These are phyloP conservation scores for Pyrenophora teres DNA, from an alignment of 2,329 filamentous ascomycete species.

Conservation along the genomic window DNA sequence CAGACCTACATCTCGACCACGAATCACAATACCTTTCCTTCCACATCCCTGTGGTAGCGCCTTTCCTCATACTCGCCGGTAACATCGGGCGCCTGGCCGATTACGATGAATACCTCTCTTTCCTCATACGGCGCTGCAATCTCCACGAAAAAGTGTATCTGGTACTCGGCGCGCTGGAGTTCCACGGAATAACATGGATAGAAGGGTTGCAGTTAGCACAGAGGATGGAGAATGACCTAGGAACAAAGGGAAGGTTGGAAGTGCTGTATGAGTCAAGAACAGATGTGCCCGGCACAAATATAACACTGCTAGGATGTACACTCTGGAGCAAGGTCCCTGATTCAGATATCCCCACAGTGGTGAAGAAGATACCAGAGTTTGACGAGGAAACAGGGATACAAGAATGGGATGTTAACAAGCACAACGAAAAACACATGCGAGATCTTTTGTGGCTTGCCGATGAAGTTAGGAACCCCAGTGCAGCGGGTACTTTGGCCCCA, in stretches of 20 bases:
- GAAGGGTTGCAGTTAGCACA: slow-evolving; percentile 33
- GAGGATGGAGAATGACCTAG: slow-evolving; percentile 34
- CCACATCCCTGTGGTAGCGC: slow-evolving; percentile 35
- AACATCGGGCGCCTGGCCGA: slow-evolving; percentile 40
- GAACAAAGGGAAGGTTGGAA: slow-evolving; percentile 45
- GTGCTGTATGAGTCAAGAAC: slow-evolving; percentile 53
- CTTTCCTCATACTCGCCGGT: slow-evolving; percentile 38
- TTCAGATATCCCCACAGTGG: slow-evolving; percentile 48
- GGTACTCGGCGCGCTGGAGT: slow-evolving; percentile 37
- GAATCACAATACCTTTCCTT: slow-evolving; percentile 39
- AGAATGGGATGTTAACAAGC: slow-evolving; percentile 56
- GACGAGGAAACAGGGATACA: slow-evolving; percentile 51
- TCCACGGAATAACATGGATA: slow-evolving; percentile 31
- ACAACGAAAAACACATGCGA: slow-evolving; percentile 55
- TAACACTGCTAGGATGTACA: slow-evolving; percentile 63
- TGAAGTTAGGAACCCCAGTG: slow-evolving; percentile 39
- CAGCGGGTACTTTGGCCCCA: slow-evolving; percentile 9
- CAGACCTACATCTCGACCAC: slow-evolving; percentile 39
- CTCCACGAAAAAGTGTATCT: slow-evolving; percentile 38
- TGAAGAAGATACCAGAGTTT: slow-evolving; percentile 59
- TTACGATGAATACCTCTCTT: slow-evolving; percentile 39
- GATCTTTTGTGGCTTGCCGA: slow-evolving; percentile 59
- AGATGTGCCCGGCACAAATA: slow-evolving; percentile 47
- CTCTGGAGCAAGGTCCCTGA: slow-evolving; percentile 60
- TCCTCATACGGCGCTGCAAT: slow-evolving; percentile 36